Conservation (phyloP, 1,284 basidiomycete species). For the Leccinum griseonigrum region DNA sequence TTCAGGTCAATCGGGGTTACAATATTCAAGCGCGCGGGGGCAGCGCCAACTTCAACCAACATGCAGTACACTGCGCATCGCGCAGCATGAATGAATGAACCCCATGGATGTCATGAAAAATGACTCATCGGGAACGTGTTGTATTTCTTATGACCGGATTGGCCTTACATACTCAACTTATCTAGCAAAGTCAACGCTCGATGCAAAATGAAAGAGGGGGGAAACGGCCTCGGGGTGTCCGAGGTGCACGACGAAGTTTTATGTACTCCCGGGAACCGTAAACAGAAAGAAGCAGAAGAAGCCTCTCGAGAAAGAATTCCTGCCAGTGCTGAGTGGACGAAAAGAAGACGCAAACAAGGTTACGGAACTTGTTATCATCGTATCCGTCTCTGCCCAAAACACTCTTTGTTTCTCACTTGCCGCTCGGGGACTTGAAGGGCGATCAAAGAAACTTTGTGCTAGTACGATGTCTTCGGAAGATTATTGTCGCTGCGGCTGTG, state of each 20-base stretch:
- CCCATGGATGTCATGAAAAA: neutral
- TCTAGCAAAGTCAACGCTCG: neutral
- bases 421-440: neutral
- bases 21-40: neutral
- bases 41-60: neutral
- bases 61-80: neutral
- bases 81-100: neutral
- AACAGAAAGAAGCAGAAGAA: neutral
- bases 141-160: neutral
- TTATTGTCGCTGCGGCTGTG: neutral
- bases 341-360: neutral
- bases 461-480: neutral
- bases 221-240: conserved; percentile 9
- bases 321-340: neutral
- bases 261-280: neutral
- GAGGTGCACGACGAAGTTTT: conserved; percentile 11
- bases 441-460: conserved; percentile 1
- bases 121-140: neutral
- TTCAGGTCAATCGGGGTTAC: neutral
- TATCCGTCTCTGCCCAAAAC: neutral
- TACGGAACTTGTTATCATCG: conserved; percentile 10
- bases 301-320: neutral
- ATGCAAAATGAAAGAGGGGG: neutral
- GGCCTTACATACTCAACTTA: neutral
- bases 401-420: neutral